Percentiles rank a stretch among this genome's conserved stretches.
Evolutionary conservation across 1,284 basidiomycete species (phyloP).

Genomic region (Pseudozyma sp.): DNA sequence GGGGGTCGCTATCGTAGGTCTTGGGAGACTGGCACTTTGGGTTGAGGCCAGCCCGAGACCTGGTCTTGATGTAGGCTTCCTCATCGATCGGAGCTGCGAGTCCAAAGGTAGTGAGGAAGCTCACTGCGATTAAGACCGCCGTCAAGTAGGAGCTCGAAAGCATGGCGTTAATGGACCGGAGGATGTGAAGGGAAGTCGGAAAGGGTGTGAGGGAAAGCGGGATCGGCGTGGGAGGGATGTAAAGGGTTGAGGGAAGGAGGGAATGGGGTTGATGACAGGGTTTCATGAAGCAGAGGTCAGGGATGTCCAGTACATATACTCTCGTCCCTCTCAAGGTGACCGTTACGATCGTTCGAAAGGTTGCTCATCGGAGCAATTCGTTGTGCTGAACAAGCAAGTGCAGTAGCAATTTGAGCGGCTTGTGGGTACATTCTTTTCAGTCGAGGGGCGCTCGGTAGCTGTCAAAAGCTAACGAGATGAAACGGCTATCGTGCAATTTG

Average conservation of each 20-base stretch:
- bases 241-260: not conserved
- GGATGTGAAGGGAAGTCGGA: not conserved
- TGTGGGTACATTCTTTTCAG: too few relatives aligned
- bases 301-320: too few relatives aligned
- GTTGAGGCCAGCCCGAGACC: not conserved
- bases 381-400: too few relatives aligned
- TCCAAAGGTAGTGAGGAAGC: not conserved
- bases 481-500: not conserved
- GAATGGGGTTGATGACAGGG: too few relatives aligned
- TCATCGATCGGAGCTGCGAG: constrained; percentile 1
- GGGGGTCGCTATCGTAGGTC: not conserved
- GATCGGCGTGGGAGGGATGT: not conserved
- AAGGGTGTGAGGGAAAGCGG: not conserved
- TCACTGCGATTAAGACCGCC: constrained; percentile 7
- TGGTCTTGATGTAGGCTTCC: not conserved
- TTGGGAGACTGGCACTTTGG: constrained; percentile 34
- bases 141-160: constrained; percentile 1
- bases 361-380: too few relatives aligned
- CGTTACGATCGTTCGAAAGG: too few relatives aligned
- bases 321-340: too few relatives aligned
- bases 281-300: too few relatives aligned
- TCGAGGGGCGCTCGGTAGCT: not conserved
- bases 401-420: too few relatives aligned
- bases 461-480: not conserved
- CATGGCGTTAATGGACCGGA: not conserved